Conservation (phyloP, 495 filamentous ascomycete species). For the Parathielavia hyrcaniae region DNA sequence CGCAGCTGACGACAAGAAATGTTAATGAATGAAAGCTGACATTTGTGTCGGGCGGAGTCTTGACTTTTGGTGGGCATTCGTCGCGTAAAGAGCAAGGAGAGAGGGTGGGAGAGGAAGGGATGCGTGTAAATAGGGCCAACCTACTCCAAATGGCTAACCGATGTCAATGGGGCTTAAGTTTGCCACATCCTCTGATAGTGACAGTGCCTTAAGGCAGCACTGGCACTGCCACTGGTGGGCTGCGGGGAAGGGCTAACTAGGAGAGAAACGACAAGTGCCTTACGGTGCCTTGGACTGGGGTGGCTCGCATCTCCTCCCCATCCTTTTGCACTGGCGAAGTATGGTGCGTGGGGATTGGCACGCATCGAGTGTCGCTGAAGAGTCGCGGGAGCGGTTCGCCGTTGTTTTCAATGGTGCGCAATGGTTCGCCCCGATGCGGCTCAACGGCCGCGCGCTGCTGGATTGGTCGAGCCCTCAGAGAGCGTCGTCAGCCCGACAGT, state of each 20-base stretch:
- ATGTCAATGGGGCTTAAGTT: too few relatives aligned
- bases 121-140: neutral
- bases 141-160: too few relatives aligned
- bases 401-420: constrained; percentile 8
- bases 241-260: too few relatives aligned
- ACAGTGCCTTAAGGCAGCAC: too few relatives aligned
- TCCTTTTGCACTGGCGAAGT: too few relatives aligned
- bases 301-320: too few relatives aligned
- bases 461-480: constrained; percentile 27
- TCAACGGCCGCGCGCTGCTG: constrained; percentile 1
- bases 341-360: too few relatives aligned
- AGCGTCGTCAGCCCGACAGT: constrained; percentile 22
- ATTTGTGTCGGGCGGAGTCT: neutral
- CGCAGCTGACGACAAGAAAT: neutral
- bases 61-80: neutral
- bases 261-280: too few relatives aligned
- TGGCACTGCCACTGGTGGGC: too few relatives aligned
- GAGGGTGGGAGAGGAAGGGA: neutral
- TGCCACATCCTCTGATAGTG: too few relatives aligned
- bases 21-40: neutral
- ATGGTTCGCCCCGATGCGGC: constrained; percentile 20
- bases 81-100: neutral
- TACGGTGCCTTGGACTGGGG: too few relatives aligned
- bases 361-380: too few relatives aligned
- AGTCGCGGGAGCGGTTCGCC: neutral